A percentile compares a stretch with the other conserved stretches of the same genome.
These are phyloP conservation scores for Gossypium lobatum DNA, from an alignment of 441 rosid species.

Conservation along the genomic window DNA sequence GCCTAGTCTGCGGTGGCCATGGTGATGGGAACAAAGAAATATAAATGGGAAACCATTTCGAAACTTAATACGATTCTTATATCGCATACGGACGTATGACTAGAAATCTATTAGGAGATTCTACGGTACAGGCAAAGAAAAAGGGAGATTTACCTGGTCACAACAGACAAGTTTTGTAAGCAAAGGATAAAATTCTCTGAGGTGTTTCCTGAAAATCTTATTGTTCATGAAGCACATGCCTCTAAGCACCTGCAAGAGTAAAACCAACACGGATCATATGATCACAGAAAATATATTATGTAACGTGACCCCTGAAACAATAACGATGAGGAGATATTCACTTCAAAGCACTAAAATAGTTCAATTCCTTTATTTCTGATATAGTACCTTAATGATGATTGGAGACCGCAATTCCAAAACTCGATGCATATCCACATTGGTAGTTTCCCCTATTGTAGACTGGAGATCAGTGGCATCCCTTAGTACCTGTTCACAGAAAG, in stretches of 20 bases:
- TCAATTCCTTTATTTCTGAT: background rate
- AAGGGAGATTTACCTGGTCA: constrained; percentile 66
- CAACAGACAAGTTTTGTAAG: constrained; percentile 94
- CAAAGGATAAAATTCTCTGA: constrained; percentile 89
- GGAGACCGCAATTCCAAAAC: constrained; percentile 94
- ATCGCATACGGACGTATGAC: background rate
- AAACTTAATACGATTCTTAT: background rate
- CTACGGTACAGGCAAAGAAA: background rate
- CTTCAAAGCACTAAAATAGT: background rate
- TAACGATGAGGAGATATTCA: background rate
- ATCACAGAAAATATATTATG: background rate
- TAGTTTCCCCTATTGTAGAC: constrained; percentile 68
- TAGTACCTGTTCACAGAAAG: constrained; percentile 88
- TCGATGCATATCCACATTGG: constrained; percentile 85
- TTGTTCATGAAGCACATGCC: constrained; percentile 94
- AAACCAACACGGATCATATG: constrained; percentile 3
- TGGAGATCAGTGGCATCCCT: constrained; percentile 88
- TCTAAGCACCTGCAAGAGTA: constrained; percentile 71
- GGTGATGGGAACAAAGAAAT: background rate
- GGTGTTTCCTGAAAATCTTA: constrained; percentile 78
- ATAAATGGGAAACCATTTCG: background rate
- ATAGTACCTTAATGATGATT: constrained; percentile 76
- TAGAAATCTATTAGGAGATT: constrained; percentile 10
- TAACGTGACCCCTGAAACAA: background rate
- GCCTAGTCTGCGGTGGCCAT: background rate